phyloP scores from a whole-genome alignment of 2,329 filamentous ascomycete species.

The Penicillium rolfsii region DNA sequence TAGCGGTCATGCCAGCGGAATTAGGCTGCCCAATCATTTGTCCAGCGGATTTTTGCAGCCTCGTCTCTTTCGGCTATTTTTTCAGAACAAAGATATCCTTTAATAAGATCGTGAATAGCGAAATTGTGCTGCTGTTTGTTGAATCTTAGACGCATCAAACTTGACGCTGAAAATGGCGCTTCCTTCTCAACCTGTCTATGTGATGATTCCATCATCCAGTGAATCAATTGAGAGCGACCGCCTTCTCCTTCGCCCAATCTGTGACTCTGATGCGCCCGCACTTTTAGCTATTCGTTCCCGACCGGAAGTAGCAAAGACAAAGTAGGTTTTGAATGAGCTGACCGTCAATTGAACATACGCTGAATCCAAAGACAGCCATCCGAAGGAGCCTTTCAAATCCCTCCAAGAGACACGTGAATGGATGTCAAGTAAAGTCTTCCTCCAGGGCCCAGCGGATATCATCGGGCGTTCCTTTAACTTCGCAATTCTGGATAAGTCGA shows the following conservation, averaged over 20 bases:
- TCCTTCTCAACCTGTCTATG: slow-evolving; percentile 20
- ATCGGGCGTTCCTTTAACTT: slow-evolving; percentile 30
- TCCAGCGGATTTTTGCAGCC: background rate
- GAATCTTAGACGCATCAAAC: no score
- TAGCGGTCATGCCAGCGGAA: background rate
- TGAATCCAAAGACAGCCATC: slow-evolving; percentile 18
- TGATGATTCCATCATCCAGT: slow-evolving; percentile 13
- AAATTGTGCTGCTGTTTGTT: background rate
- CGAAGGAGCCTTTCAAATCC: slow-evolving; percentile 28
- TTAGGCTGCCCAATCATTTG: background rate
- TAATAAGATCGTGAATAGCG: background rate
- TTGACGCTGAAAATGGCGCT: slow-evolving; percentile 6
- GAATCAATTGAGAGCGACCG: slow-evolving; percentile 25
- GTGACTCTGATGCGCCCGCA: slow-evolving; percentile 24
- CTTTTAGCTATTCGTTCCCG: slow-evolving; percentile 30
- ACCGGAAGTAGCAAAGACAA: slow-evolving; percentile 31
- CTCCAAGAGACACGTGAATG: slow-evolving; percentile 30
- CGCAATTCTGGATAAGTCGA: slow-evolving; percentile 27
- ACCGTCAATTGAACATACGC: background rate
- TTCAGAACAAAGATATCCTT: background rate
- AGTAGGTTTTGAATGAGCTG: slow-evolving; percentile 17
- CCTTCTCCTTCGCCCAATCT: slow-evolving; percentile 29
- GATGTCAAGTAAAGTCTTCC: slow-evolving; percentile 29
- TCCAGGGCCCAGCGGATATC: slow-evolving; percentile 20
- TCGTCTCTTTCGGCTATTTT: background rate